These are phyloP conservation scores for Podila clonocystis DNA, from an alignment of 192 early-diverging fungal genomes.

Conservation along the genomic window DNA sequence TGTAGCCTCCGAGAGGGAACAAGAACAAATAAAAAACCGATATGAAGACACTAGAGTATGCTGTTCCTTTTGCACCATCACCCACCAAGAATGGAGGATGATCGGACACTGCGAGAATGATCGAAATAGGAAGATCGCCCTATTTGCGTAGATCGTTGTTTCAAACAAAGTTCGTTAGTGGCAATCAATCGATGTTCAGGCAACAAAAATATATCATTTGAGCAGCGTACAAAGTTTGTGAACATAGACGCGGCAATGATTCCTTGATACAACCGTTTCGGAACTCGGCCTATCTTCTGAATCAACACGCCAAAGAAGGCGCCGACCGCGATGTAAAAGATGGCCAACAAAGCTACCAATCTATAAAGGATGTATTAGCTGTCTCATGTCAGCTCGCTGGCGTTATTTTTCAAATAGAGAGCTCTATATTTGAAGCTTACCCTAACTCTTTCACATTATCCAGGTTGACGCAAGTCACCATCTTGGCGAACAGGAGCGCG, in stretches of 20 bases:
- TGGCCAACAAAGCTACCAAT: constrained; percentile 19
- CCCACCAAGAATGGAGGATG: constrained; percentile 44
- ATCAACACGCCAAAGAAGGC: constrained; percentile 20
- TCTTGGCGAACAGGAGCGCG: constrained; percentile 42
- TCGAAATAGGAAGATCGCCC: constrained; percentile 51
- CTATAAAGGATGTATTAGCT: neutral
- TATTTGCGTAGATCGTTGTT: neutral
- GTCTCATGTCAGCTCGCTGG: too few relatives aligned
- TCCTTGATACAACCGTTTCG: constrained; percentile 33
- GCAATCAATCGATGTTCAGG: too few relatives aligned
- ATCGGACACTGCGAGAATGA: constrained; percentile 40
- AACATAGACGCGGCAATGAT: constrained; percentile 47
- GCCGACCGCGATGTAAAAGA: constrained; percentile 10
- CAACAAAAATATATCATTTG: too few relatives aligned
- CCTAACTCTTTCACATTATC: constrained; percentile 22
- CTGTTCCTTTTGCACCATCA: constrained; percentile 35
- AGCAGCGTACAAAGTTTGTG: constrained; percentile 33
- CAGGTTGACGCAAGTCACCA: constrained; percentile 23
- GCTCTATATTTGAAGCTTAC: neutral
- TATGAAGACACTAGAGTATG: constrained; percentile 44
- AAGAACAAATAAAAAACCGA: constrained; percentile 34
- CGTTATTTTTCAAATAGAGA: neutral
- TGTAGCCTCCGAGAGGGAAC: constrained; percentile 48
- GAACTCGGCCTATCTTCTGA: constrained; percentile 23
- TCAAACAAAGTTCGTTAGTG: too few relatives aligned